phyloP scores from a whole-genome alignment of 2,329 filamentous ascomycete genomes.

The Ascochyta lentis region DNA sequence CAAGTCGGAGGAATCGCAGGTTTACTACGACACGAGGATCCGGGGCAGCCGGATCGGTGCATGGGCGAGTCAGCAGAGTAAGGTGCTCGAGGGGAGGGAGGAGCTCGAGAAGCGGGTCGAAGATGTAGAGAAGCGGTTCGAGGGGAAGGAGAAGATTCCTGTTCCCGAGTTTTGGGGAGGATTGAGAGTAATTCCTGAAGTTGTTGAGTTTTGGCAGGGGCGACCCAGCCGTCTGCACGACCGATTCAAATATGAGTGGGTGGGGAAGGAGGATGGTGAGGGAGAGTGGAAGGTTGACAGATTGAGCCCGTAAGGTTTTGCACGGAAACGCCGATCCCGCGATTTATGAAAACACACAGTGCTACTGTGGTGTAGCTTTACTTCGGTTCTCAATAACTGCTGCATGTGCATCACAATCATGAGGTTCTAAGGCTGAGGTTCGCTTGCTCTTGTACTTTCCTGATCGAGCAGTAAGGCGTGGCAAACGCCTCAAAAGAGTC shows the following conservation, averaged over 20 bases:
- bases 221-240: slow-evolving; percentile 90
- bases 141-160: slow-evolving; percentile 78
- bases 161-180: slow-evolving; percentile 96
- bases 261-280: slow-evolving; percentile 51
- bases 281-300: slow-evolving; percentile 72
- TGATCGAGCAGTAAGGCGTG: not conserved
- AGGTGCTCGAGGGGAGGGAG: slow-evolving; percentile 72
- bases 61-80: slow-evolving; percentile 91
- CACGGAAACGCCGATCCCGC: not conserved
- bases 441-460: not conserved
- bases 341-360: not conserved
- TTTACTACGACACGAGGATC: slow-evolving; percentile 70
- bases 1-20: slow-evolving; percentile 71
- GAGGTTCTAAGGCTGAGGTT: not conserved
- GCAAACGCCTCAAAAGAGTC: not conserved
- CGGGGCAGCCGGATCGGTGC: slow-evolving; percentile 85
- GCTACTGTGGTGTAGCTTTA: not conserved
- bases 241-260: slow-evolving; percentile 82
- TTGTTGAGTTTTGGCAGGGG: slow-evolving; percentile 96
- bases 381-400: not conserved
- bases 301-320: slow-evolving; percentile 67
- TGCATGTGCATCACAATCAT: not conserved
- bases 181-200: slow-evolving; percentile 80
- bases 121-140: slow-evolving; percentile 78
- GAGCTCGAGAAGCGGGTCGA: slow-evolving; percentile 78